Conservation (phyloP, 2,329 filamentous ascomycete genomes). For the Colletotrichum cereale region DNA sequence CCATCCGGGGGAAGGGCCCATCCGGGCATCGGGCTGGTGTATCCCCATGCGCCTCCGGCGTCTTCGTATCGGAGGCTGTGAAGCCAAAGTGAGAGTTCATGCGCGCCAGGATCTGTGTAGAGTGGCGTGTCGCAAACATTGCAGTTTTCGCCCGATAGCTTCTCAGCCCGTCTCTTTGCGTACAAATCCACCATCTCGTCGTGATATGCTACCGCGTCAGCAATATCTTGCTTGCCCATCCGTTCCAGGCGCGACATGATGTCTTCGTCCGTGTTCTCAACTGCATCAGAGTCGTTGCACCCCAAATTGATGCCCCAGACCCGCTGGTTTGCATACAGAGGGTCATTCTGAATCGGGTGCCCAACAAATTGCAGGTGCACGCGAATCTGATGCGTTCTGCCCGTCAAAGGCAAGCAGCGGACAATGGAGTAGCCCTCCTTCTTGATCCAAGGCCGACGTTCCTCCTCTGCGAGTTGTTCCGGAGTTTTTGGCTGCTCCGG, state of each 20-base stretch:
- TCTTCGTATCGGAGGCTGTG: constrained; percentile 94
- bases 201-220: constrained; percentile 91
- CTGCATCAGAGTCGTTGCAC: constrained; percentile 72
- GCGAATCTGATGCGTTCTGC: constrained; percentile 92
- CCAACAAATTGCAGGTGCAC: constrained; percentile 96
- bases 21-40: constrained; percentile 83
- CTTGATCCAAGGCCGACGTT: constrained; percentile 57
- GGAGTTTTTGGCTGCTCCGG: constrained; percentile 44
- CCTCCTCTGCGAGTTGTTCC: constrained; percentile 42
- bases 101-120: constrained; percentile 90
- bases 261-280: constrained; percentile 84
- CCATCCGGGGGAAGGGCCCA: constrained; percentile 90
- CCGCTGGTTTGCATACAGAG: constrained; percentile 94
- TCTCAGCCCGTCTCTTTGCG: constrained; percentile 90
- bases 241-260: constrained; percentile 86
- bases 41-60: constrained; percentile 85
- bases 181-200: constrained; percentile 94
- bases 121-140: constrained; percentile 86
- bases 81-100: constrained; percentile 93
- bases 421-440: constrained; percentile 92
- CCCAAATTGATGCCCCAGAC: constrained; percentile 91
- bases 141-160: constrained; percentile 88
- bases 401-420: constrained; percentile 91
- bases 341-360: constrained; percentile 96
- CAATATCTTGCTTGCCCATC: constrained; percentile 95